These are phyloP conservation scores for Aspergillus costaricaensis DNA, from an alignment of 2,329 filamentous ascomycete species.

Conservation along the genomic window DNA sequence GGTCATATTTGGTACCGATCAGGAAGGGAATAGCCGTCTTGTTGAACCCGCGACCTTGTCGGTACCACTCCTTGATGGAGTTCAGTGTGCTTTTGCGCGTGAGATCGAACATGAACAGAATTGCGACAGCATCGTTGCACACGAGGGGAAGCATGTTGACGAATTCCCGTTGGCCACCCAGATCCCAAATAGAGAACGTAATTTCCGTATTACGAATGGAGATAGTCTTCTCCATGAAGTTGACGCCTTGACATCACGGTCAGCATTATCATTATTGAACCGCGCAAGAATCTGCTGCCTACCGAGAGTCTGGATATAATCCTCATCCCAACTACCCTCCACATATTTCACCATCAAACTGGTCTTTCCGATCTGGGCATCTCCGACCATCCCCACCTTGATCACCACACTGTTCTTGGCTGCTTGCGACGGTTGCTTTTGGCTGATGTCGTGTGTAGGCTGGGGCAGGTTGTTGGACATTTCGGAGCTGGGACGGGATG, in stretches of 20 bases:
- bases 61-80: slow-evolving; percentile 99
- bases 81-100: slow-evolving; percentile 98
- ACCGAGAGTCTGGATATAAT: slow-evolving; percentile 97
- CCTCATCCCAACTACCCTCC: slow-evolving; percentile 98
- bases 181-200: slow-evolving; percentile 98
- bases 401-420: slow-evolving; percentile 76
- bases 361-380: slow-evolving; percentile 98
- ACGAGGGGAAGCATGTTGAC: slow-evolving; percentile 99
- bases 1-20: slow-evolving; percentile 97
- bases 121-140: slow-evolving; percentile 97
- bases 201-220: slow-evolving; percentile 99
- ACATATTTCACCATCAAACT: slow-evolving; percentile 99
- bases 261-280: background rate
- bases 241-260: slow-evolving; percentile 67
- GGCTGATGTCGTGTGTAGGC: slow-evolving; percentile 51
- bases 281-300: slow-evolving; percentile 1
- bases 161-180: slow-evolving; percentile 96
- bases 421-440: slow-evolving; percentile 45
- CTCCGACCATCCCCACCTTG: slow-evolving; percentile 99
- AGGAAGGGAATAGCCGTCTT: slow-evolving; percentile 99
- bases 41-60: slow-evolving; percentile 96
- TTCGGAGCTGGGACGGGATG: slow-evolving; percentile 53
- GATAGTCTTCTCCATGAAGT: slow-evolving; percentile 99
- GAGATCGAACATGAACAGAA: slow-evolving; percentile 99
- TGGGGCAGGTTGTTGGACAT: slow-evolving; percentile 52